Base-by-base conservation (phyloP, 352 stramenopile species). In the Blastocystis sp. region DNA sequence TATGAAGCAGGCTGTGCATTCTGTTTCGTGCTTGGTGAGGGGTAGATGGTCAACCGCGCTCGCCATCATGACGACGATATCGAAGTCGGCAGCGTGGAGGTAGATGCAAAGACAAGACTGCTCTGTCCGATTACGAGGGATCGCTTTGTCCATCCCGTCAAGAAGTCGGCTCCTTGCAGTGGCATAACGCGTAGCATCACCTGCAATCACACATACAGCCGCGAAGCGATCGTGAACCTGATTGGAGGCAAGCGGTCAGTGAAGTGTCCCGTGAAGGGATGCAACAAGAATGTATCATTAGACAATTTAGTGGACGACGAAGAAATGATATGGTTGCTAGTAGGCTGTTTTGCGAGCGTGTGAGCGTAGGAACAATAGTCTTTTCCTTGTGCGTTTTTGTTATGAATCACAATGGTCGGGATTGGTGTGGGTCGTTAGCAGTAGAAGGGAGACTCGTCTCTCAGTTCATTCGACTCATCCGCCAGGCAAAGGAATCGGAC, bases 101-200 rank as follows among this genome's bases (percentile, higher is more conserved):
- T 31, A 41, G 60, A 85, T n/a, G 13, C 41, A 21, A 31, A 69
- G 13, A 69, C 65, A 19, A 62, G 33, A 26, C 45, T 85, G 24
- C 55, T 41, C 13, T 85, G 74, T 50, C 74, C 74, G 21, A 85
- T 85, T 19, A 69, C 74, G 9, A 59, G 74, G 50, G 45, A 62
- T 13, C 39, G 41, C 9, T 67, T 85, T 41, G 74, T 70, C 12
- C 65, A 85, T 85, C 74, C 74, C 45, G 74, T 85, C 16, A 29
- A 41, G 31, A 85, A 85, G 74, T 85, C 12, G 19, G 13, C 21
- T 12, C 16, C 3, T 3, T n/a, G 35, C 1, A 29, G 12, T 19
- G 10, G 4, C 37, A 3, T 69, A 2, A 85, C 66, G 2, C 24
- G 4, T 85, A 85, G 74, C 66, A 67, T 55, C 26, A 16, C 12